Base-by-base conservation (phyloP, 371 early-diverging fungal species). In the Coemansia sp. region DNA sequence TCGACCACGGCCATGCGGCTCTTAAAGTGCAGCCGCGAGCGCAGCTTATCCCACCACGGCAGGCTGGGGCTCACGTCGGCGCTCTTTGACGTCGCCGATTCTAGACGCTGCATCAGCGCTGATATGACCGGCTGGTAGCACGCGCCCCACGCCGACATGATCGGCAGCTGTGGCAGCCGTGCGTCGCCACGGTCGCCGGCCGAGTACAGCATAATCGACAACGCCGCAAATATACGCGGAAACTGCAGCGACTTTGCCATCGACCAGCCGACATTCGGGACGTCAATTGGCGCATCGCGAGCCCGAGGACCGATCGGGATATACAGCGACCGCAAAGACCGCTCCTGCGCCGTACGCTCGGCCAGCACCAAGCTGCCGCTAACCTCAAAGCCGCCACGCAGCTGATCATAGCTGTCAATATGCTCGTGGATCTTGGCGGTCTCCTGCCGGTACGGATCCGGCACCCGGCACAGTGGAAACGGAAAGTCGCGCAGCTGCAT, bases 41-140 rank as follows among this genome's bases (percentile, higher is more conserved):
- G 74, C 58, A 80, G 51, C 64, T 80, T 80, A 59, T 80, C 81
- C 81, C 81, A 80, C 81, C 81, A 80, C 5, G 77, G 77, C 16
- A 80, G 52, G 4, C 68, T 61, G 0, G 81, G 81, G 11, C 81
- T 80, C 47, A 70, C 66, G 16, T 80, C 81, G 36, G 75, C 66
- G 35, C 72, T 75, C 47, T 81, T 66, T 8, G 72, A 70, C 4
- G 80, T 77, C 1, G 65, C 56, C 4, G 72, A 61, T 36, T 80
- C 81, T 16, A 80, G 38, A 16, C 81, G 67, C 61, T 80, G 81
- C 61, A 81, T 76, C 33, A 80, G 56, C n/a, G 79, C 69, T 2
- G 77, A 70, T 33, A 80, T 67, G 11, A 68, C 70, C 0, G 81
- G 80, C 59, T 80, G 81, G 39, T 79, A 68, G 53, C 78, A 66